Evolutionary conservation across 2,329 filamentous ascomycete genomes (phyloP).

Genomic region (Hypoxylon sp.): DNA sequence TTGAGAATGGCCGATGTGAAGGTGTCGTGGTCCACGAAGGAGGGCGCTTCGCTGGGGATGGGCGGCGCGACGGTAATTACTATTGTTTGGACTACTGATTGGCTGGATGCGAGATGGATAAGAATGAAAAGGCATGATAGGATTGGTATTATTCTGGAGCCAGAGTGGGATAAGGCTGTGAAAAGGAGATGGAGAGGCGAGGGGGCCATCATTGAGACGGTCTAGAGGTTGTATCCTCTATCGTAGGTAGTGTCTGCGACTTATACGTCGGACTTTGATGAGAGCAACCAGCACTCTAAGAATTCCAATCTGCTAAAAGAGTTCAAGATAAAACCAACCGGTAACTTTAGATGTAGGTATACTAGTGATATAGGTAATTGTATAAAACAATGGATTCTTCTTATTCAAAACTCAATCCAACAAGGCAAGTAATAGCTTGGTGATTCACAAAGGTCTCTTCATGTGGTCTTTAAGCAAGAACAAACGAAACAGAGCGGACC

Average conservation of each 20-base stretch:
- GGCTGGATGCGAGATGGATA: constrained; percentile 41
- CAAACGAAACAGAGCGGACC: constrained; percentile 14
- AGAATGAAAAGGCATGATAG: constrained; percentile 30
- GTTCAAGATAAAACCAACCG: not conserved
- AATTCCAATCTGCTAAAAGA: not conserved
- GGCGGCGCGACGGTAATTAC: constrained; percentile 46
- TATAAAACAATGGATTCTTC: constrained; percentile 23
- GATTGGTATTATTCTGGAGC: constrained; percentile 12
- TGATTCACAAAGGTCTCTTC: constrained; percentile 29
- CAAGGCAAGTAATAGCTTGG: constrained; percentile 29
- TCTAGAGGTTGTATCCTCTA: constrained; percentile 1
- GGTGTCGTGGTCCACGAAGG: constrained; percentile 53
- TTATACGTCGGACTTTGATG: not conserved
- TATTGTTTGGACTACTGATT: constrained; percentile 48
- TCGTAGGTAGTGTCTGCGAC: constrained; percentile 4
- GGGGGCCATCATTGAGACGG: constrained; percentile 2
- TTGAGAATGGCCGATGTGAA: constrained; percentile 71
- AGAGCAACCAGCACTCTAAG: constrained; percentile 16
- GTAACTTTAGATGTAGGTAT: constrained; percentile 5
- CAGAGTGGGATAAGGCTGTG: not conserved
- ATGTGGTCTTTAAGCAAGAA: constrained; percentile 11
- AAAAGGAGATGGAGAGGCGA: not conserved
- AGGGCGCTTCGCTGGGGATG: constrained; percentile 47
- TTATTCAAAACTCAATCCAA: not conserved
- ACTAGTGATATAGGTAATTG: constrained; percentile 9